These are phyloP conservation scores for Stagonosporopsis cucurbitacearum DNA, from an alignment of 2,329 filamentous ascomycete species.

Conservation along the genomic window DNA sequence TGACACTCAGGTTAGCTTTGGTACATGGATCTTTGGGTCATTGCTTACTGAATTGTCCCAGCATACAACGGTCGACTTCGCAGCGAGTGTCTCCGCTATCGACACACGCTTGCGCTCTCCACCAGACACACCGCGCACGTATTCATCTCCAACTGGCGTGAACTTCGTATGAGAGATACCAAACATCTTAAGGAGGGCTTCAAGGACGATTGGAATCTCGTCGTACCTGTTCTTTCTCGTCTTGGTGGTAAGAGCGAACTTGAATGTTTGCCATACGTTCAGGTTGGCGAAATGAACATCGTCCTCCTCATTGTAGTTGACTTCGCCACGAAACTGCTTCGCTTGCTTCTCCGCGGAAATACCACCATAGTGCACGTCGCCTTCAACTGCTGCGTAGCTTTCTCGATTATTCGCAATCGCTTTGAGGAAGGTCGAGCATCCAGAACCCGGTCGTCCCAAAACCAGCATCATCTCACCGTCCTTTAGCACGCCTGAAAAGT, in stretches of 20 bases:
- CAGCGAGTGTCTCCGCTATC: constrained; percentile 78
- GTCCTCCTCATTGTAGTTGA: constrained; percentile 80
- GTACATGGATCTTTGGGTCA: neutral
- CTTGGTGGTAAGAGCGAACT: constrained; percentile 77
- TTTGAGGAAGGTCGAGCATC: constrained; percentile 80
- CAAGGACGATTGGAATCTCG: constrained; percentile 72
- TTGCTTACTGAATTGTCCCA: constrained; percentile 72
- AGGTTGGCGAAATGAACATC: constrained; percentile 76
- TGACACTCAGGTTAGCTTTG: neutral
- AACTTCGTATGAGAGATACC: constrained; percentile 77
- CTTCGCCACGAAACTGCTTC: constrained; percentile 74
- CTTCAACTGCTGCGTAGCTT: constrained; percentile 69
- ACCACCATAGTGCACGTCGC: constrained; percentile 75
- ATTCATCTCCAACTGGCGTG: constrained; percentile 77
- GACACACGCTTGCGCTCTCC: constrained; percentile 78
- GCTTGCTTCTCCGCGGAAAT: constrained; percentile 71
- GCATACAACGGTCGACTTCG: constrained; percentile 64
- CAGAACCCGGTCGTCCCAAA: constrained; percentile 74
- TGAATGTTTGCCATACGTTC: constrained; percentile 79
- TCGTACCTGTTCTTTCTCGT: constrained; percentile 69
- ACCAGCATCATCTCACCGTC: constrained; percentile 77
- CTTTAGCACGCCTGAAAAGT: constrained; percentile 71
- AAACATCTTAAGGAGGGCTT: constrained; percentile 77
- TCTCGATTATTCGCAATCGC: constrained; percentile 73
- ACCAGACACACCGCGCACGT: constrained; percentile 75